Evolutionary conservation across 2,329 filamentous ascomycete species (phyloP), one percentile per base, ranked within the genome.

Genomic region (Beauveria asiatica): DNA sequence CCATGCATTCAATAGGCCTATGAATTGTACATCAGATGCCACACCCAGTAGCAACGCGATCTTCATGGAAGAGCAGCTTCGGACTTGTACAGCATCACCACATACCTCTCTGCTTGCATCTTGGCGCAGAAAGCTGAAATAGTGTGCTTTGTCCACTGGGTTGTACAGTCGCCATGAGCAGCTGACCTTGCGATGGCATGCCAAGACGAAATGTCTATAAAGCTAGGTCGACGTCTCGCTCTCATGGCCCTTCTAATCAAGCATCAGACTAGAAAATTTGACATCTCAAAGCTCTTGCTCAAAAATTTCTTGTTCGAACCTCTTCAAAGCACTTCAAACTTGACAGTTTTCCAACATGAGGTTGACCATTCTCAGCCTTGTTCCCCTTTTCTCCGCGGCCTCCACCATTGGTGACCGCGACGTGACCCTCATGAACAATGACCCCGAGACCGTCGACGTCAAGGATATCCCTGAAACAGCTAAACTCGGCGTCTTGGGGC

Each of bases 81-180:
- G 25, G 54, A 39, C 6, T 21, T 16, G 16, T 8, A 23, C 33
- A 13, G 23, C n/a, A 19, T 4, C 11, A 25, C 37, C 3, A 5
- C 33, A 25, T 11, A 6, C 45, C 37, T n/a, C 17, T 25, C 46
- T 19, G 2, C 33, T 48, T 45, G 37, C 56, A 52, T 59, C 48
- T 45, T 59, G 45, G 55, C 55, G 23, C 55, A 57, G 33, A 23
- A 33, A 57, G 55, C 55, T 44, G 45, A 57, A 37, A 44, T 16
- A 21, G 21, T 23, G 45, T 17, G 50, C 10, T 21, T 30, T 9
- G n/a, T 11, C 5, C n/a, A 30, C 16, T 30, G 41, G n/a, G 27
- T 48, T 45, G 54, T 33, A 44, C 19, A 23, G 30, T 41, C 11
- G 13, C 3, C 1, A 25, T 27, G 44, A 41, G 27, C 45, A 25